Evolutionary conservation across 768 basidiomycete species (phyloP).

Genomic region (Mycena maculata): DNA sequence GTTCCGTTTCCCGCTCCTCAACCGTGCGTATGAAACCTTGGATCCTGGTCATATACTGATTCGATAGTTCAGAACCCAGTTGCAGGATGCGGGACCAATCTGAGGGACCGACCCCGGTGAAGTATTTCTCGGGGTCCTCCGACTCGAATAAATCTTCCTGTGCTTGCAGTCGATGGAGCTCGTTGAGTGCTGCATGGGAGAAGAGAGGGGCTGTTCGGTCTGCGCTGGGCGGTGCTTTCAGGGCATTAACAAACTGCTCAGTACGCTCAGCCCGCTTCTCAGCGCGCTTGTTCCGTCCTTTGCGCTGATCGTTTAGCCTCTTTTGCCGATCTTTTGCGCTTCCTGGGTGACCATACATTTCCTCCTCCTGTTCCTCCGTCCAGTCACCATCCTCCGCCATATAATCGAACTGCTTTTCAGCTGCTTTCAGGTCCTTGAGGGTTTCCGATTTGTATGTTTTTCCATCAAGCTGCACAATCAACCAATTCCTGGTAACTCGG

Average conservation of each 20-base stretch:
- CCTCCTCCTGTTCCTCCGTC: background rate
- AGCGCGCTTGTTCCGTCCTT: slow-evolving; percentile 1
- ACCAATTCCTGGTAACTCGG: too few species aligned
- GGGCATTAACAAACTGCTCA: background rate
- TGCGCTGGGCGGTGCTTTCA: background rate
- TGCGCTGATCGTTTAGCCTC: background rate
- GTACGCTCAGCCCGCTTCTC: slow-evolving; percentile 3
- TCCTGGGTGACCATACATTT: background rate
- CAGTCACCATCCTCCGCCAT: background rate
- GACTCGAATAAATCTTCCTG: too few species aligned
- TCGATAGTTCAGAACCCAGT: slow-evolving; percentile 1
- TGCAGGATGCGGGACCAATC: background rate
- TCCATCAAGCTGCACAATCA: too few species aligned
- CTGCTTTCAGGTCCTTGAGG: background rate
- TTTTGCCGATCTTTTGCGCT: background rate
- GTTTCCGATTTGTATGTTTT: background rate
- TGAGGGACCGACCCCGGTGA: slow-evolving; percentile 2
- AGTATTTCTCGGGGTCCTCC: slow-evolving; percentile 1
- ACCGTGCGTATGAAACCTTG: slow-evolving; percentile 4
- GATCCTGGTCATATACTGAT: slow-evolving; percentile 1
- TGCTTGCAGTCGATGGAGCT: background rate
- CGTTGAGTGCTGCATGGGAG: too few species aligned
- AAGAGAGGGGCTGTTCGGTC: too few species aligned
- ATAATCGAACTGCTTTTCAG: background rate
- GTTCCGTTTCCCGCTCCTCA: background rate